Base-by-base conservation (phyloP, 2,329 filamentous ascomycete species). In the Didymella sp. region DNA sequence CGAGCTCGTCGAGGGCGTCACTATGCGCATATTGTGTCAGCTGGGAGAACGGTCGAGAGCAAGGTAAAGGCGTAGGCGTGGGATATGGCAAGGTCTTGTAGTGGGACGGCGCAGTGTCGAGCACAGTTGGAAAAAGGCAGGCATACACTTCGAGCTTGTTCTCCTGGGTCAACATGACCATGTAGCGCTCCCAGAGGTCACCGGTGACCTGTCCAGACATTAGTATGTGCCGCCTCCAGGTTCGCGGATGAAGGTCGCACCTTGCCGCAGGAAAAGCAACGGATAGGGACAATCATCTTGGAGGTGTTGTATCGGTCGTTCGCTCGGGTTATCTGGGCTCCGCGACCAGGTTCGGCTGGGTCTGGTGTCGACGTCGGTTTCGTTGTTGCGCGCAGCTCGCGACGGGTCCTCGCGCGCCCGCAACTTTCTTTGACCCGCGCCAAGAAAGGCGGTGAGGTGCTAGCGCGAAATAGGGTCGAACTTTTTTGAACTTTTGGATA, bases 251-350 rank as follows among this genome's bases (percentile, higher is more conserved):
- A 17, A 41, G 37, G 47, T 52, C 79, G 58, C 79, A 96, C 95
- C 91, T 99, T 99, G 78, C 95, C 95, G 79, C 95, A 99, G 56
- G 95, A 98, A 80, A 99, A 99, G 82, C 95, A 99, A 68, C 95
- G 92, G 66, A 99, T 91, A 2, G 95, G 95, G 68, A 99, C 98
- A 79, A 99, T 99, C 95, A 99, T 99, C 55, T 80, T 89, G 81
- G 66, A 45, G 58, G 25, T 41, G 6, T 9, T 13, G 5, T 48
- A n/a, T 22, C 12, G 25, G 28, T 15, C 27, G 37, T 21, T 2
- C 6, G n/a, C 8, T 19, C n/a, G n/a, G n/a, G 17, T 27, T 35
- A 1, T 15, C 12, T 11, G n/a, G 45, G 28, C 13, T 42, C 43
- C 24, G 62, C 60, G 67, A 66, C 49, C 24, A 47, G 37, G 22